These are phyloP conservation scores for Sporothrix variecibatus DNA, from an alignment of 2,329 filamentous ascomycete genomes.

Conservation along the genomic window DNA sequence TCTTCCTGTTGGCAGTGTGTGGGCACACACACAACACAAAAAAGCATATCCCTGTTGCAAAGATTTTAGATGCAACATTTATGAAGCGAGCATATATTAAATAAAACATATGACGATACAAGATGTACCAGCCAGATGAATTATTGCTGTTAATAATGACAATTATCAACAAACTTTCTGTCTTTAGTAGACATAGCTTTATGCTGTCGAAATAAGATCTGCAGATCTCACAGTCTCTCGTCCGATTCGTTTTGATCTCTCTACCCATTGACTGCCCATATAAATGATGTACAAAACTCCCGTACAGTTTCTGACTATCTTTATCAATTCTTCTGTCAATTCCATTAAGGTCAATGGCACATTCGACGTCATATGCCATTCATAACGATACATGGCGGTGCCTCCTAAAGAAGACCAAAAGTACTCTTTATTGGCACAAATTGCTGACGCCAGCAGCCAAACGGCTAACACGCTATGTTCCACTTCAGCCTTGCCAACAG, in stretches of 20 bases:
- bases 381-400: not conserved
- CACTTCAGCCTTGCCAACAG: slow-evolving; percentile 15
- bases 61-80: not conserved
- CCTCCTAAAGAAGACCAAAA: not conserved
- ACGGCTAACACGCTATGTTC: not conserved
- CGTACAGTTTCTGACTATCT: not conserved
- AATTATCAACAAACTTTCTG: too few relatives aligned
- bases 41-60: slow-evolving; percentile 7
- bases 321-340: not conserved
- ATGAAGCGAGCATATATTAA: slow-evolving; percentile 19
- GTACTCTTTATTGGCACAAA: not conserved
- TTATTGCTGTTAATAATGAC: too few relatives aligned
- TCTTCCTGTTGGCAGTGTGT: not conserved
- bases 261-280: not conserved
- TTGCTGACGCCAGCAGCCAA: slow-evolving; percentile 12
- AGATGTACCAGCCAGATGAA: too few relatives aligned
- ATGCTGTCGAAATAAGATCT: too few relatives aligned
- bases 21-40: slow-evolving; percentile 12
- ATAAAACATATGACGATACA: slow-evolving; percentile 4
- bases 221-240: too few relatives aligned
- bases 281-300: not conserved
- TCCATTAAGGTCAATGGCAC: not conserved
- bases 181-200: too few relatives aligned
- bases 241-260: too few relatives aligned
- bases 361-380: not conserved